Percentiles rank a stretch among this genome's conserved stretches.
These are phyloP conservation scores for Asterophora lycoperdoides DNA, from an alignment of 768 basidiomycete species.

Conservation along the genomic window DNA sequence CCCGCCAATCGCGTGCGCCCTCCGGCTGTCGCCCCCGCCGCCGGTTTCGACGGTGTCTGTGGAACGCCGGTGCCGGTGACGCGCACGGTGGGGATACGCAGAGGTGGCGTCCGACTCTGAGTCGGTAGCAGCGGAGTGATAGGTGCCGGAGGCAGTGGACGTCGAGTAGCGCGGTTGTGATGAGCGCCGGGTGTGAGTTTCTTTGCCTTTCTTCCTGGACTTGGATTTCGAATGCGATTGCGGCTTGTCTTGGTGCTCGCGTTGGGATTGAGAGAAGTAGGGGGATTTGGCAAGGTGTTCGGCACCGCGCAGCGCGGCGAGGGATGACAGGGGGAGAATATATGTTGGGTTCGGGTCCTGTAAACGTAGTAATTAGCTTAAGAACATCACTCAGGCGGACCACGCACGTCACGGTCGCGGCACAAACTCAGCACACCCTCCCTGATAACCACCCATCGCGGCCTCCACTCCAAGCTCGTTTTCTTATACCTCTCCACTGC, in stretches of 20 bases:
- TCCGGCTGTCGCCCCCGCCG: not conserved
- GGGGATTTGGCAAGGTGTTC: conserved; percentile 33
- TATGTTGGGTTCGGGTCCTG: conserved; percentile 40
- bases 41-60: not conserved
- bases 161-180: not conserved
- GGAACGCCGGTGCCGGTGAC: not conserved
- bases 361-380: not conserved
- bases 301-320: conserved; percentile 40
- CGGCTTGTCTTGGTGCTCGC: not conserved
- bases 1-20: not conserved
- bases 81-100: not conserved
- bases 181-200: conserved; percentile 1
- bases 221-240: not conserved
- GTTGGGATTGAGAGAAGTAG: not conserved
- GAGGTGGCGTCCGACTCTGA: not conserved
- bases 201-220: conserved; percentile 1
- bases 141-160: not conserved
- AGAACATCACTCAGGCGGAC: not conserved
- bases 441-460: conserved; percentile 58
- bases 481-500: conserved; percentile 7
- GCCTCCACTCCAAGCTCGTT: conserved; percentile 54
- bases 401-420: conserved; percentile 48
- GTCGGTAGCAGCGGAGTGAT: not conserved
- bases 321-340: conserved; percentile 33
- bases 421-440: conserved; percentile 53